Evolutionary conservation across 2,329 filamentous ascomycete species (phyloP).

Genomic region (Coniella lustricola): DNA sequence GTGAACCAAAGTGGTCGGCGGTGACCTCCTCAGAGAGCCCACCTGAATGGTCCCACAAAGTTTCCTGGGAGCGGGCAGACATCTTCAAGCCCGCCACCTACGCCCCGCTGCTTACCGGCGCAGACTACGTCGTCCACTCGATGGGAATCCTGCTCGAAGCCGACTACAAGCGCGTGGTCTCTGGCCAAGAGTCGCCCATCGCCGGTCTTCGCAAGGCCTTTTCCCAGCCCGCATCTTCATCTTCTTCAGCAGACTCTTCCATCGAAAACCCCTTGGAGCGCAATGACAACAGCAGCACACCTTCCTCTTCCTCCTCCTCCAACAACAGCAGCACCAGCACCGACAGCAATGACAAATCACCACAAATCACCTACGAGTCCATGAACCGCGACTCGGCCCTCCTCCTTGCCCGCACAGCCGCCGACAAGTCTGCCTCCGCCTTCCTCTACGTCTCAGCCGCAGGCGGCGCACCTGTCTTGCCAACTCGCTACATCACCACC

Average conservation of each 20-base stretch:
- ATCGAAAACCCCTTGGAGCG: slow-evolving; percentile 62
- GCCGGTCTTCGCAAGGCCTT: slow-evolving; percentile 74
- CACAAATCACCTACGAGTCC: slow-evolving; percentile 83
- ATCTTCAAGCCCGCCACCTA: slow-evolving; percentile 80
- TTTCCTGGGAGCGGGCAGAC: slow-evolving; percentile 84
- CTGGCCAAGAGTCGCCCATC: slow-evolving; percentile 75
- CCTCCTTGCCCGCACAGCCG: slow-evolving; percentile 70
- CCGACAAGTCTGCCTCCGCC: slow-evolving; percentile 50
- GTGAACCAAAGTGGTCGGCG: slow-evolving; percentile 76
- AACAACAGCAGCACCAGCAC: slow-evolving; percentile 52
- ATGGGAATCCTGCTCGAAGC: slow-evolving; percentile 96
- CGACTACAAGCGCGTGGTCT: slow-evolving; percentile 91
- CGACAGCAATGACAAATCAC: slow-evolving; percentile 43
- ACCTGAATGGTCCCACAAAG: slow-evolving; percentile 73
- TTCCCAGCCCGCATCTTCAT: too few species aligned
- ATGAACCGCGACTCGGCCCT: slow-evolving; percentile 94
- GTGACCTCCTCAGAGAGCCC: slow-evolving; percentile 64
- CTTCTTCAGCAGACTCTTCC: too few species aligned
- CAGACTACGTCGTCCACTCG: slow-evolving; percentile 83
- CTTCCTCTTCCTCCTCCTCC: slow-evolving; percentile 47
- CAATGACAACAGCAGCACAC: slow-evolving; percentile 42
- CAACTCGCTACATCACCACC: slow-evolving; percentile 77
- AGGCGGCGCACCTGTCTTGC: slow-evolving; percentile 76
- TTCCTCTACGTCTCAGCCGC: slow-evolving; percentile 90
- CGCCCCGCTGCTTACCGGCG: slow-evolving; percentile 63